Base-by-base conservation (phyloP, 1,139 yeast species). In the Saccharomyces hybrid region DNA sequence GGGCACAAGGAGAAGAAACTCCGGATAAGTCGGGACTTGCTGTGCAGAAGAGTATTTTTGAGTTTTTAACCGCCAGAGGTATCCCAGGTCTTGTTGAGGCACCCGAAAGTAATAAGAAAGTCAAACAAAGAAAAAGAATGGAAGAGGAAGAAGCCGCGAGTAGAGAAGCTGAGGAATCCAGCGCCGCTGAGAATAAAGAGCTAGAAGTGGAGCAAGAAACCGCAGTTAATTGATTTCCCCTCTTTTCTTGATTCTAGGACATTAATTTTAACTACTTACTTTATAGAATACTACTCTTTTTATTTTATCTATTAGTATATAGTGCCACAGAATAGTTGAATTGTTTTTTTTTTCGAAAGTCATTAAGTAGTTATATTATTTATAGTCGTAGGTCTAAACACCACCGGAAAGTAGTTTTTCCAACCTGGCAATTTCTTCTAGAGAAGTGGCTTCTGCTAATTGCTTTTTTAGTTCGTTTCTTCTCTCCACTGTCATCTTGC, bases 361-460 rank as follows among this genome's bases (percentile, higher is more conserved):
- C 42, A 34, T 14, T 8, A 16, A 14, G 9, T 7, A 34, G 3
- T 14, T 34, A 11, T 34, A 5, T 34, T n/a, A n/a, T n/a, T n/a
- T n/a, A n/a, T 34, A 34, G 4, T 7, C n/a, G 34, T 31, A 26
- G 26, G 28, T 7, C 54, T 54, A 59, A 32, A 65, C 56, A 26
- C 66, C 67, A 14, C 71, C 70, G 9, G 71, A 60, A 2, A 69
- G 57, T 46, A 68, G 48, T 44, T 73, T 72, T 67, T 88, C 96
- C 28, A 90, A 79, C 52, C 81, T 72, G 59, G 85, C 88, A 13
- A 90, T 85, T 60, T 90, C 97, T 13, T 79, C 86, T 57, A 90
- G 68, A 53, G 84, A 82, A 4, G 81, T 76, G 0, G 97, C 95
- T 38, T 71, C 73, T 53, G 78, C 77, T 54, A 90, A 73, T 56